Conservation (phyloP, 1,139 yeast species). For the Petasospora fabianii region DNA sequence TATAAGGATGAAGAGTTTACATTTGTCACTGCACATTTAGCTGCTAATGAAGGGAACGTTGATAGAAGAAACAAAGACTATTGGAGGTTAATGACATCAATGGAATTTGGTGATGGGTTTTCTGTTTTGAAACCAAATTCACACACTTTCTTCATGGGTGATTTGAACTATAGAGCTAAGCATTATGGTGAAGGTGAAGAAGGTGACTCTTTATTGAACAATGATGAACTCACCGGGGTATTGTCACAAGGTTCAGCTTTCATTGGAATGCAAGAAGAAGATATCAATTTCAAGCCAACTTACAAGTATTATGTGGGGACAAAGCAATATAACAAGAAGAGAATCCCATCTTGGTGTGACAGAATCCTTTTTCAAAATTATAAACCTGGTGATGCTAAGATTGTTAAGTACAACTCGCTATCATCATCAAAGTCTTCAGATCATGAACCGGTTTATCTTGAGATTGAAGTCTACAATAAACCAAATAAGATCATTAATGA, state of each 20-base stretch:
- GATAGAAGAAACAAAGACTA: conserved; percentile 52
- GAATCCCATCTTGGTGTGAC: conserved; percentile 91
- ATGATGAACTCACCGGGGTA: conserved; percentile 60
- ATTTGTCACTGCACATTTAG: conserved; percentile 66
- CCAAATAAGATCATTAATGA: conserved; percentile 10
- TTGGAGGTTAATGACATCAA: conserved; percentile 43
- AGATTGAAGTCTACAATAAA: conserved; percentile 16
- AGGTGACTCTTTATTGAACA: conserved; percentile 11
- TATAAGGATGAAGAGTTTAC: conserved; percentile 43
- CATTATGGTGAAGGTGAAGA: conserved; percentile 17
- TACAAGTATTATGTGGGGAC: conserved; percentile 60
- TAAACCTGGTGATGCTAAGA: conserved; percentile 19
- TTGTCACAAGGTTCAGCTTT: conserved; percentile 45
- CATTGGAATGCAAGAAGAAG: conserved; percentile 61
- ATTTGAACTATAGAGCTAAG: conserved; percentile 65
- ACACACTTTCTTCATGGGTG: conserved; percentile 77
- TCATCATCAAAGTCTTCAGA: background rate
- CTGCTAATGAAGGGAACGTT: conserved; percentile 72
- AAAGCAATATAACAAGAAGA: conserved; percentile 48
- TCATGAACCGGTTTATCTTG: conserved; percentile 12
- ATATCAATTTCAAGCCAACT: conserved; percentile 65
- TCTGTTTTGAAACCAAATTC: conserved; percentile 50
- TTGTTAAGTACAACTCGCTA: background rate
- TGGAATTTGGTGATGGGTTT: conserved; percentile 55
- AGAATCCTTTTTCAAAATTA: conserved; percentile 61